These are phyloP conservation scores for Heliosperma pusillum DNA, from an alignment of 148 eudicot genomes.

Conservation along the genomic window DNA sequence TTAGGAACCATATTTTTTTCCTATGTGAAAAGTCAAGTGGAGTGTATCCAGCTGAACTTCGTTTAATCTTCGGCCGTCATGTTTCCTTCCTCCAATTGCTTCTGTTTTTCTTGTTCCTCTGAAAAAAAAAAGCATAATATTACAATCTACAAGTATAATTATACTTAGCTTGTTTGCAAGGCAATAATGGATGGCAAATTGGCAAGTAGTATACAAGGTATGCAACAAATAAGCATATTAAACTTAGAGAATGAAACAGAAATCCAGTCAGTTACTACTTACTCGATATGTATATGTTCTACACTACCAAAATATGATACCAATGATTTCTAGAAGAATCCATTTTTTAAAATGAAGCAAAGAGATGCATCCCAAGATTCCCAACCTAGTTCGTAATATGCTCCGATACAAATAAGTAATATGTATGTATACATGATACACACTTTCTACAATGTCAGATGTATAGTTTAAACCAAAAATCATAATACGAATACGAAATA, in stretches of 20 bases:
- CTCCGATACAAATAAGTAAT: no score
- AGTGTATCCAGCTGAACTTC: slow-evolving; percentile 10
- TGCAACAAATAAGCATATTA: neutral
- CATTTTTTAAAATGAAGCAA: neutral
- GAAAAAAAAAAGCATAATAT: slow-evolving; percentile 19
- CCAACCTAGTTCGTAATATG: no score
- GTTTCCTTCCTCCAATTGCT: slow-evolving; percentile 38
- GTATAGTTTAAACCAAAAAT: no score
- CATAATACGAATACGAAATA: no score
- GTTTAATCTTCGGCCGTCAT: slow-evolving; percentile 37
- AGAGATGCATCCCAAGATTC: neutral
- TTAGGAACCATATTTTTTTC: neutral
- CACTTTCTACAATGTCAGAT: no score
- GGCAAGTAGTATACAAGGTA: neutral
- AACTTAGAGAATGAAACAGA: neutral
- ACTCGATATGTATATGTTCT: neutral
- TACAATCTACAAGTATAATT: neutral
- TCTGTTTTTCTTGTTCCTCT: slow-evolving; percentile 63
- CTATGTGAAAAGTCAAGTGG: neutral
- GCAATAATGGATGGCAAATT: neutral
- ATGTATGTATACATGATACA: no score
- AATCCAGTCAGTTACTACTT: no score
- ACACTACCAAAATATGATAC: neutral
- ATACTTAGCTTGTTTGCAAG: neutral
- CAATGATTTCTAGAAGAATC: neutral